phyloP scores from a whole-genome alignment of 2,329 filamentous ascomycete genomes.

The Cercospora zeae-maydis region DNA sequence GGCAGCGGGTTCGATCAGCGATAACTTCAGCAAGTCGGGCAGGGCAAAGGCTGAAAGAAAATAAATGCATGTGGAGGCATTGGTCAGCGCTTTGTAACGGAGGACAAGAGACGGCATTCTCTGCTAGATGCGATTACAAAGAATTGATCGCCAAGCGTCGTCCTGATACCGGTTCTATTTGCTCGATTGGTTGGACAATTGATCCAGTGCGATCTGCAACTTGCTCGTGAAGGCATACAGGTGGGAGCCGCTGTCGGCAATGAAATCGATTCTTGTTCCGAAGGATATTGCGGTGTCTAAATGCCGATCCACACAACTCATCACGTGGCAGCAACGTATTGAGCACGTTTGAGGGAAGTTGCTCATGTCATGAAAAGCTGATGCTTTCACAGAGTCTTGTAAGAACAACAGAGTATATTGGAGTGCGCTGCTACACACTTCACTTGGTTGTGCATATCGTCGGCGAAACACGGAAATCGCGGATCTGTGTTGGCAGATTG shows the following conservation, averaged over 20 bases:
- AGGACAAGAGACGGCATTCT: not conserved
- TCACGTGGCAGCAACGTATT: not conserved
- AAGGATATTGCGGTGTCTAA: not conserved
- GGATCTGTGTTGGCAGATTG: not conserved
- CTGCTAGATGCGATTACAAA: conserved; percentile 3
- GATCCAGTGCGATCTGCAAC: not conserved
- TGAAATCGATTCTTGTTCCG: conserved; percentile 9
- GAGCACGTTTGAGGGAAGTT: not conserved
- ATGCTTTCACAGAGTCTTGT: not conserved
- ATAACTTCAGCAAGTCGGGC: conserved; percentile 18
- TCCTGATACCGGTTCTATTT: not conserved
- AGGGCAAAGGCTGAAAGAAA: not conserved
- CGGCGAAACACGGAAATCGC: not conserved
- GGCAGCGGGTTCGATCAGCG: conserved; percentile 53
- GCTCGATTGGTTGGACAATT: not conserved
- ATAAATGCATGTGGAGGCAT: conserved; percentile 2
- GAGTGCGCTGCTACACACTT: not conserved
- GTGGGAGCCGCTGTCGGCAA: not conserved
- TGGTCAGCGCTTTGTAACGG: conserved; percentile 8
- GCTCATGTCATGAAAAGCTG: not conserved
- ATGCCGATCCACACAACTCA: not conserved
- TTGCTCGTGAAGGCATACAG: not conserved
- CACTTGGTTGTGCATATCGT: not conserved
- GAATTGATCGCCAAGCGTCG: conserved; percentile 4
- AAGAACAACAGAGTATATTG: not conserved